Conservation (phyloP, 2,329 filamentous ascomycete genomes). For the Paracamarosporium sp. region DNA sequence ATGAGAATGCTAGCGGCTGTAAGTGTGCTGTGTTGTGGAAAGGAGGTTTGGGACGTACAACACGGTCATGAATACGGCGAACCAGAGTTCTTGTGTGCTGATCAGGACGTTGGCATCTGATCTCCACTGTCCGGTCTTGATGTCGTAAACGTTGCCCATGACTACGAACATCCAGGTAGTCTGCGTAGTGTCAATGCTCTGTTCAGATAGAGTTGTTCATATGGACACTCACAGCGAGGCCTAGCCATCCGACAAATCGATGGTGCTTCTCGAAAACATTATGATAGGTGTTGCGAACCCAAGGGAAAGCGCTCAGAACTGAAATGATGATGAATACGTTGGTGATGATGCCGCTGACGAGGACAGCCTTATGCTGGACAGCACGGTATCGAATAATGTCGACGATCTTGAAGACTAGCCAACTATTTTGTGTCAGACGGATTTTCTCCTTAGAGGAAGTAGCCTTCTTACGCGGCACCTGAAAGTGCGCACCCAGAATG, state of each 20-base stretch:
- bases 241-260: conserved; percentile 44
- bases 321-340: conserved; percentile 45
- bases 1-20: conserved; percentile 32
- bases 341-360: conserved; percentile 41
- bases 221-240: conserved; percentile 35
- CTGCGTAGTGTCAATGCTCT: conserved; percentile 21
- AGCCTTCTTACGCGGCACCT: conserved; percentile 34
- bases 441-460: background rate
- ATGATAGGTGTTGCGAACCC: conserved; percentile 45
- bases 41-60: conserved; percentile 29
- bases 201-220: background rate
- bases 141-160: conserved; percentile 42
- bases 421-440: conserved; percentile 27
- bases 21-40: conserved; percentile 2
- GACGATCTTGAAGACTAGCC: conserved; percentile 43
- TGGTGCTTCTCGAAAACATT: conserved; percentile 46
- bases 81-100: conserved; percentile 43
- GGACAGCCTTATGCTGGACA: conserved; percentile 38
- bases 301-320: conserved; percentile 42
- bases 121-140: conserved; percentile 41
- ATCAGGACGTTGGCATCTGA: conserved; percentile 33
- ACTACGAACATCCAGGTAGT: conserved; percentile 45
- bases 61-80: conserved; percentile 44
- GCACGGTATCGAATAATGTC: conserved; percentile 42
- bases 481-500: conserved; percentile 45